These are phyloP conservation scores for Crithidia brevicula DNA, from an alignment of 208 protist genomes.

Conservation along the genomic window DNA sequence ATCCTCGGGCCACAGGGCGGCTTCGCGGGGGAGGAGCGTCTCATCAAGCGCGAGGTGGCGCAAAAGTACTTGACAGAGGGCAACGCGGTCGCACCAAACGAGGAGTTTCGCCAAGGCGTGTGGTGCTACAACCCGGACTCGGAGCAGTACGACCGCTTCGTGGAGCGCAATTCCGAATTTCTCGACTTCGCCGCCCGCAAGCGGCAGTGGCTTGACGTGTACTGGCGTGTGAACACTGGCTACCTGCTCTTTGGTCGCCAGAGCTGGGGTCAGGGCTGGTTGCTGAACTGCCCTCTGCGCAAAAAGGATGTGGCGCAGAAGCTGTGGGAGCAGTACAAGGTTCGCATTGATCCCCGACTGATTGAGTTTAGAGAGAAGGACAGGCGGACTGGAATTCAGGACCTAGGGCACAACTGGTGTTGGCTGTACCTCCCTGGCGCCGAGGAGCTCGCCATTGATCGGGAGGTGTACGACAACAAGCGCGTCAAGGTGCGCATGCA, in stretches of 20 bases:
- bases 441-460: constrained; percentile 88
- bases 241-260: constrained; percentile 90
- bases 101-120: constrained; percentile 73
- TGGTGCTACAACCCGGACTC: constrained; percentile 93
- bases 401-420: constrained; percentile 93
- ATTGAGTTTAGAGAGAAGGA: constrained; percentile 92
- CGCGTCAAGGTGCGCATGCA: constrained; percentile 93
- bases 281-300: constrained; percentile 89
- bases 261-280: constrained; percentile 90
- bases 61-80: constrained; percentile 82
- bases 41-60: constrained; percentile 90
- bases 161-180: constrained; percentile 89
- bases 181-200: constrained; percentile 92
- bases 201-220: constrained; percentile 93
- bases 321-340: constrained; percentile 94
- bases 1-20: constrained; percentile 90
- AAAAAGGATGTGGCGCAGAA: constrained; percentile 91
- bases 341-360: constrained; percentile 83
- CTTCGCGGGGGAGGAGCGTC: constrained; percentile 90
- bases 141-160: constrained; percentile 84
- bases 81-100: constrained; percentile 65
- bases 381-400: constrained; percentile 88
- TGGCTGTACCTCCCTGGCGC: constrained; percentile 93
- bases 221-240: constrained; percentile 93
- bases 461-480: constrained; percentile 94